Percentiles rank a stretch among this genome's conserved stretches.
Evolutionary conservation across 306 rosid species (phyloP).

Genomic region (Vicia sativa): DNA sequence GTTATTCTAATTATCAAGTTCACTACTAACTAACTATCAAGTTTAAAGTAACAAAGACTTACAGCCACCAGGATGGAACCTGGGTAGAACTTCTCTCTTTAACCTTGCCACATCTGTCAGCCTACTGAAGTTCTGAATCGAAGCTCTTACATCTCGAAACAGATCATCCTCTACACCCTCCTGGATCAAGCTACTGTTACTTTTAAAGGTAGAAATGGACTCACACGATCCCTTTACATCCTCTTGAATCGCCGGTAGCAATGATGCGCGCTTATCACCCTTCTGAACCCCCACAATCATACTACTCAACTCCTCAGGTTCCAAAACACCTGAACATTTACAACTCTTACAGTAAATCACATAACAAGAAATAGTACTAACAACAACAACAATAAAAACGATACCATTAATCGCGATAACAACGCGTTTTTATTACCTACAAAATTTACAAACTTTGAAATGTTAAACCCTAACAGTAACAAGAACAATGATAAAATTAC

Average conservation of each 20-base stretch:
- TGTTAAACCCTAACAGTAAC: background rate
- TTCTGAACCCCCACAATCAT: slow-evolving; percentile 71
- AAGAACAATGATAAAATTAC: slow-evolving; percentile 35
- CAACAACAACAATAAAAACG: background rate
- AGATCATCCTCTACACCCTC: slow-evolving; percentile 65
- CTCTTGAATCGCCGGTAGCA: slow-evolving; percentile 65
- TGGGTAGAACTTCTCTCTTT: slow-evolving; percentile 35
- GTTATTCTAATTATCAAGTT: background rate
- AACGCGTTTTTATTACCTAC: background rate
- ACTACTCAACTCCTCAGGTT: slow-evolving; percentile 80
- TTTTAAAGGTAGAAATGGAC: slow-evolving; percentile 63
- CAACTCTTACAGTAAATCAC: background rate
- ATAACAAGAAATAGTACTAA: slow-evolving; percentile 11
- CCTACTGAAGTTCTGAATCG: slow-evolving; percentile 79
- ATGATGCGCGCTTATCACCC: slow-evolving; percentile 26
- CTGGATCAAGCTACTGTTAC: slow-evolving; percentile 64
- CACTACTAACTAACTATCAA: slow-evolving; percentile 1
- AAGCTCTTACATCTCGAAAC: slow-evolving; percentile 90
- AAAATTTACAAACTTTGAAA: background rate
- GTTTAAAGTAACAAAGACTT: slow-evolving; percentile 34
- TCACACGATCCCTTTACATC: slow-evolving; percentile 71
- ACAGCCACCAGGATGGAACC: slow-evolving; percentile 44
- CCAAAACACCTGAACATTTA: slow-evolving; percentile 73
- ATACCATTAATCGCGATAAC: background rate
- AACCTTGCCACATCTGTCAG: slow-evolving; percentile 37